These are phyloP conservation scores for Pleurotus giganteus DNA, from an alignment of 768 basidiomycete species.

Conservation along the genomic window DNA sequence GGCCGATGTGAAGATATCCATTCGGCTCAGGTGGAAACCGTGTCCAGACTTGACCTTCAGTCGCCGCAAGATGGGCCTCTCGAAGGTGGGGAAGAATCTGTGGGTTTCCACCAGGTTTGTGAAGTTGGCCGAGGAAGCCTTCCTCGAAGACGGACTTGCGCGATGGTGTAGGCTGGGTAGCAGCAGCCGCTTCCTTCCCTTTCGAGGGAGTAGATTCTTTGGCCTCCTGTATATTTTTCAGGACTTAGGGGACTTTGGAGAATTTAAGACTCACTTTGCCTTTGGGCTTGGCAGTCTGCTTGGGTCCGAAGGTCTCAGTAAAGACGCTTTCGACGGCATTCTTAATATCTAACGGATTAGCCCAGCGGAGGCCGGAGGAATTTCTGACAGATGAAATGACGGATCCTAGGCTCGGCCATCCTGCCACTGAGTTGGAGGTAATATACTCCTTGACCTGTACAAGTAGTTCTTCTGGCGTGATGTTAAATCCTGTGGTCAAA, in stretches of 20 bases:
- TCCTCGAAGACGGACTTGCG: conserved; percentile 83
- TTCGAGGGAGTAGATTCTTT: conserved; percentile 45
- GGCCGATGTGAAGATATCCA: conserved; percentile 92
- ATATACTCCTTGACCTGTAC: conserved; percentile 57
- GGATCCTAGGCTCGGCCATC: conserved; percentile 76
- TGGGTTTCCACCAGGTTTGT: conserved; percentile 91
- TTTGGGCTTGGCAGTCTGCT: conserved; percentile 64
- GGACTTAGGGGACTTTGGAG: not conserved
- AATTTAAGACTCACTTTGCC: conserved; percentile 46
- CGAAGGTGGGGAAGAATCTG: conserved; percentile 79
- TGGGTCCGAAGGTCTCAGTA: conserved; percentile 66
- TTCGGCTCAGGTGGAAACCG: conserved; percentile 99
- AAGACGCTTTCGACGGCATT: conserved; percentile 74
- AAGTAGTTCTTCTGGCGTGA: conserved; percentile 65
- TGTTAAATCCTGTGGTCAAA: conserved; percentile 63
- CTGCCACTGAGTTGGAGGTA: conserved; percentile 47
- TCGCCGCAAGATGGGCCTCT: conserved; percentile 76
- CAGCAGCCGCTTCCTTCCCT: conserved; percentile 25
- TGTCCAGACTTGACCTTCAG: conserved; percentile 84
- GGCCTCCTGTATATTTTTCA: conserved; percentile 36
- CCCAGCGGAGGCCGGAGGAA: conserved; percentile 73
- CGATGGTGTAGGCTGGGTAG: conserved; percentile 34
- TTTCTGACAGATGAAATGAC: conserved; percentile 63
- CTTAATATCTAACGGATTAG: conserved; percentile 81
- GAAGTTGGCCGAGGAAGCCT: conserved; percentile 89